Evolutionary conservation across 1,284 basidiomycete genomes (phyloP).

Genomic region (Ustilago sp.): DNA sequence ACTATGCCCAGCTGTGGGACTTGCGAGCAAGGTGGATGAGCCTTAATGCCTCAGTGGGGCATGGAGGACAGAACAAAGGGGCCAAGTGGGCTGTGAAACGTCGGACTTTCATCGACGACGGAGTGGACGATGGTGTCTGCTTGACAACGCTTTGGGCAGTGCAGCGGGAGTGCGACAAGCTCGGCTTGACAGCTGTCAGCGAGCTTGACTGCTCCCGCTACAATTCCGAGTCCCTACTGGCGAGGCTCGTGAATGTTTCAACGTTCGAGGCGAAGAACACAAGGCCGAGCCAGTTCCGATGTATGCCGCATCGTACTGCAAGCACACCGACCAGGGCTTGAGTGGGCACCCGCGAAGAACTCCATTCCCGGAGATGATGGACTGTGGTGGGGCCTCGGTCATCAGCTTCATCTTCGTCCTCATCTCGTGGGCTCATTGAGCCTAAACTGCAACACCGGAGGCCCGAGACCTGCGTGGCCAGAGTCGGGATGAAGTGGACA

Average conservation of each 20-base stretch:
- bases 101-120: background rate
- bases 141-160: background rate
- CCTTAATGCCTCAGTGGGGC: conserved; percentile 1
- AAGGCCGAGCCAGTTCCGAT: background rate
- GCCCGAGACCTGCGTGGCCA: background rate
- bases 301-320: background rate
- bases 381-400: background rate
- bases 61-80: background rate
- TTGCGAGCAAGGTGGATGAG: no score
- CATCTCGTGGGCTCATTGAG: background rate
- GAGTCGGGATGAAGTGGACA: background rate
- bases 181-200: background rate
- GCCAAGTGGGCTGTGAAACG: background rate
- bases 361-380: background rate
- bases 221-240: background rate
- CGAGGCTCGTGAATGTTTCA: background rate
- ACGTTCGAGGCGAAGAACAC: background rate
- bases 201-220: background rate
- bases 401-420: background rate
- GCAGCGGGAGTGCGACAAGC: background rate
- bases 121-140: background rate
- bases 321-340: background rate
- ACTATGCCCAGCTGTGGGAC: background rate
- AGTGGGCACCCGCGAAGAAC: background rate
- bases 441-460: background rate